These are phyloP conservation scores for Volvox carteri DNA, from an alignment of 163 green algal genomes.

Conservation along the genomic window DNA sequence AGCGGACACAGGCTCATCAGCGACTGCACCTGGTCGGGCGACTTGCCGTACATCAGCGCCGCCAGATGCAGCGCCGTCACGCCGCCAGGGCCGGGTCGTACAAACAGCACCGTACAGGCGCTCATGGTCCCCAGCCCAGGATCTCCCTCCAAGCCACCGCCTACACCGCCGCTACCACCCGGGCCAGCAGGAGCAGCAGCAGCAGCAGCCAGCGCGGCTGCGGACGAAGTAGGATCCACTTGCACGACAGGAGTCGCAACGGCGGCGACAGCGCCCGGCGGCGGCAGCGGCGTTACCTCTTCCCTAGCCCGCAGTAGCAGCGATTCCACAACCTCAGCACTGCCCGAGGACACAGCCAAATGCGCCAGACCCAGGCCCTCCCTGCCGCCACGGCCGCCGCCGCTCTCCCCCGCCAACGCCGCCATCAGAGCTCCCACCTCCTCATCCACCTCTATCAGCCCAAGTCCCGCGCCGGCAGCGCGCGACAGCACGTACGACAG, in stretches of 20 bases:
- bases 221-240: too few species aligned
- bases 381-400: too few species aligned
- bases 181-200: too few species aligned
- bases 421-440: neutral
- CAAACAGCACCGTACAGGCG: constrained; percentile 26
- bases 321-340: neutral
- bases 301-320: neutral
- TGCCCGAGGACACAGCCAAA: neutral
- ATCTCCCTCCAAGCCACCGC: neutral
- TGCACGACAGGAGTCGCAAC: neutral
- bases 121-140: neutral
- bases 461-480: neutral
- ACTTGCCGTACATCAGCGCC: neutral
- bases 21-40: neutral
- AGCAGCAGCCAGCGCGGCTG: too few species aligned
- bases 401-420: too few species aligned
- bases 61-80: constrained; percentile 24
- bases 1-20: constrained; percentile 39
- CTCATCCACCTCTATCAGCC: constrained; percentile 15
- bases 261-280: neutral
- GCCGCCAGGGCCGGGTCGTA: neutral
- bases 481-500: constrained; percentile 21
- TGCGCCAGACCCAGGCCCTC: constrained; percentile 22
- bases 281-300: neutral
- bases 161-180: too few species aligned